Conservation (phyloP, 768 basidiomycete species). For the Lanmaoa pseudosensibilis region DNA sequence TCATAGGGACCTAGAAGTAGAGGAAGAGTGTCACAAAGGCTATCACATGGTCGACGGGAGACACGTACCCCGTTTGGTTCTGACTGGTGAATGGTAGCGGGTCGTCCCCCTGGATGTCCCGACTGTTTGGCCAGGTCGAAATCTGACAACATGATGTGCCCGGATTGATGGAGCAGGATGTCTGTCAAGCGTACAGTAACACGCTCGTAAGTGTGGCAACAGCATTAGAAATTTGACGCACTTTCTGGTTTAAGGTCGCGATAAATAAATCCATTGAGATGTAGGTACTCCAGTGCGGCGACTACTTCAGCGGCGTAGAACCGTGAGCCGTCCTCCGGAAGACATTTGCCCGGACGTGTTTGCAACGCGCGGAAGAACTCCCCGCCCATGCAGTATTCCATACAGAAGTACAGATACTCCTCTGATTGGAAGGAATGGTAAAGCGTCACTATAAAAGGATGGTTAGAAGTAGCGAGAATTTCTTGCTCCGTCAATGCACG, state of each 20-base stretch:
- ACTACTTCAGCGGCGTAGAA: constrained; percentile 99
- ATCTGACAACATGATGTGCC: constrained; percentile 99
- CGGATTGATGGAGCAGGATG: constrained; percentile 94
- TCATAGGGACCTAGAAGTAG: constrained; percentile 70
- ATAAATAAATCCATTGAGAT: constrained; percentile 99
- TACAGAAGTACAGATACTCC: constrained; percentile 97
- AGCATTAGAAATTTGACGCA: constrained; percentile 45
- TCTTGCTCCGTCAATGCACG: constrained; percentile 98
- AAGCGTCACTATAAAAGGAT: constrained; percentile 98
- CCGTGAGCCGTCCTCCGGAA: constrained; percentile 90
- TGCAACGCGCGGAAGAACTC: constrained; percentile 99
- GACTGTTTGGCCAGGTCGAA: constrained; percentile 99
- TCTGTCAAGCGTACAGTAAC: constrained; percentile 49
- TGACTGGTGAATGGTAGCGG: constrained; percentile 81
- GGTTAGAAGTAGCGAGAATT: constrained; percentile 97
- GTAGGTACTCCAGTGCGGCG: constrained; percentile 96
- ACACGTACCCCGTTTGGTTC: constrained; percentile 82
- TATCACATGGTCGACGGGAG: constrained; percentile 3
- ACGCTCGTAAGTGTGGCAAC: constrained; percentile 4
- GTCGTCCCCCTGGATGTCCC: constrained; percentile 78
- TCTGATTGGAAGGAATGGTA: constrained; percentile 99
- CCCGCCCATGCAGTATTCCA: constrained; percentile 99
- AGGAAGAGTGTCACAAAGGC: constrained; percentile 4
- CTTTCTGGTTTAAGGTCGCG: constrained; percentile 99
- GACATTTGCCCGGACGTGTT: constrained; percentile 93